Evolutionary conservation across 805 yeast genomes (phyloP).

Genomic region (Sugiyamaella lignohabitans): DNA sequence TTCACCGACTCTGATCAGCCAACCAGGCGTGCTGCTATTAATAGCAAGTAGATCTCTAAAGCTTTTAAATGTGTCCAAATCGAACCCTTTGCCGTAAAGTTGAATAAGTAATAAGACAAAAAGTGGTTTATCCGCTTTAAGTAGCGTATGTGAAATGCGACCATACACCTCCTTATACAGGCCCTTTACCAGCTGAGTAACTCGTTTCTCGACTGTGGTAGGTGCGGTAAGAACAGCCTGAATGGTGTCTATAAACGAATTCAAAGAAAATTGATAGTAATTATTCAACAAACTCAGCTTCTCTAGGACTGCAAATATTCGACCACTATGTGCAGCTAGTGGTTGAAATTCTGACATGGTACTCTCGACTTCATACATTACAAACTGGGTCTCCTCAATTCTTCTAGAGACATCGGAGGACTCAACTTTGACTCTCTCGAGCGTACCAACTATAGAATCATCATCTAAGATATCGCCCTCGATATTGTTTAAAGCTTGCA

Average conservation of each 20-base stretch:
- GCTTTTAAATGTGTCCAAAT: not conserved
- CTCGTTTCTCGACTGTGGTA: conserved; percentile 15
- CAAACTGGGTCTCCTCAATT: conserved; percentile 46
- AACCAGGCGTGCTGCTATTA: not conserved
- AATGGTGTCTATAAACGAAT: conserved; percentile 37
- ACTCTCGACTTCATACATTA: conserved; percentile 49
- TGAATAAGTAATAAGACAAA: conserved; percentile 40
- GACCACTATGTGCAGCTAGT: conserved; percentile 51
- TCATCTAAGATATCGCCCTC: conserved; percentile 64
- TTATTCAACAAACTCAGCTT: conserved; percentile 37
- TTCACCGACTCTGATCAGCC: too few species aligned
- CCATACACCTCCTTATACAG: conserved; percentile 46
- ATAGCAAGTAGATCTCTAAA: not conserved
- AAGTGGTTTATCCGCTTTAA: conserved; percentile 36
- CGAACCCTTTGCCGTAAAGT: conserved; percentile 15
- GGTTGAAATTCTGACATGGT: conserved; percentile 44
- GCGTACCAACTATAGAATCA: conserved; percentile 48
- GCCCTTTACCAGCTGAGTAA: conserved; percentile 30
- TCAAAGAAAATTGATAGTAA: conserved; percentile 56
- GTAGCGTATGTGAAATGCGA: conserved; percentile 42
- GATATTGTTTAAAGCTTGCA: conserved; percentile 50
- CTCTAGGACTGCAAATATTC: conserved; percentile 44
- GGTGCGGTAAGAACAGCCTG: conserved; percentile 26
- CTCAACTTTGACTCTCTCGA: conserved; percentile 63
- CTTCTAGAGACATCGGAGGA: conserved; percentile 47